Conservation (phyloP, 1,284 basidiomycete genomes). For the Fistulinella cinereoalba region DNA sequence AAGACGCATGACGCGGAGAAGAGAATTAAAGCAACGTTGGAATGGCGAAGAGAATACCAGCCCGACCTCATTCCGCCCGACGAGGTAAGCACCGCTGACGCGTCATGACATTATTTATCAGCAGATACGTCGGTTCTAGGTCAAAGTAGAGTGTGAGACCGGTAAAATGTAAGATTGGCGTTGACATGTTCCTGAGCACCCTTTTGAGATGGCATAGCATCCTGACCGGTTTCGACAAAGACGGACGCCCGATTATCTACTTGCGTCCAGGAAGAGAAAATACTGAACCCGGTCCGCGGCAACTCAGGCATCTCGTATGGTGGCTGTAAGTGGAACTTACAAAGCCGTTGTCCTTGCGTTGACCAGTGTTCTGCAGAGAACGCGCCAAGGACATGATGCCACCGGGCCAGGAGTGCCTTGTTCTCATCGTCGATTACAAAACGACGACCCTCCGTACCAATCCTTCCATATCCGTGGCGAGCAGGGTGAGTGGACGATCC, state of each 20-base stretch:
- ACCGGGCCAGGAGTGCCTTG: constrained; percentile 73
- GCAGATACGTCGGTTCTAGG: constrained; percentile 29
- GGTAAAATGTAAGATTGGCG: constrained; percentile 74
- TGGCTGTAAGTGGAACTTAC: constrained; percentile 56
- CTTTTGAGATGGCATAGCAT: constrained; percentile 55
- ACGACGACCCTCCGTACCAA: constrained; percentile 77
- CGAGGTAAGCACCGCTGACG: constrained; percentile 44
- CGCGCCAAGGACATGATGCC: constrained; percentile 86
- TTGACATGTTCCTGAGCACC: neutral
- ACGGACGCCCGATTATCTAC: constrained; percentile 79
- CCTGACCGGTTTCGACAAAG: constrained; percentile 78
- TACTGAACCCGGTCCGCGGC: constrained; percentile 70
- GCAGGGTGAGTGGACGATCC: constrained; percentile 48
- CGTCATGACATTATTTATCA: constrained; percentile 1
- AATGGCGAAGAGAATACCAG: constrained; percentile 79
- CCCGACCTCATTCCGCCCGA: constrained; percentile 80
- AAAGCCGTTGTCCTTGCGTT: constrained; percentile 1
- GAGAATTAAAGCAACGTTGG: constrained; percentile 71
- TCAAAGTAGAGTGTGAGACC: constrained; percentile 73
- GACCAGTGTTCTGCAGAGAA: constrained; percentile 49
- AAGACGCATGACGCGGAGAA: constrained; percentile 72
- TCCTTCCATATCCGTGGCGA: constrained; percentile 74
- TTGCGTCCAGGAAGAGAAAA: constrained; percentile 84
- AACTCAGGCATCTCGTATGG: constrained; percentile 81
- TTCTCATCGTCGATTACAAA: constrained; percentile 83